Conservation (phyloP, 1,284 basidiomycete genomes). For the Ustilago trichophora region DNA sequence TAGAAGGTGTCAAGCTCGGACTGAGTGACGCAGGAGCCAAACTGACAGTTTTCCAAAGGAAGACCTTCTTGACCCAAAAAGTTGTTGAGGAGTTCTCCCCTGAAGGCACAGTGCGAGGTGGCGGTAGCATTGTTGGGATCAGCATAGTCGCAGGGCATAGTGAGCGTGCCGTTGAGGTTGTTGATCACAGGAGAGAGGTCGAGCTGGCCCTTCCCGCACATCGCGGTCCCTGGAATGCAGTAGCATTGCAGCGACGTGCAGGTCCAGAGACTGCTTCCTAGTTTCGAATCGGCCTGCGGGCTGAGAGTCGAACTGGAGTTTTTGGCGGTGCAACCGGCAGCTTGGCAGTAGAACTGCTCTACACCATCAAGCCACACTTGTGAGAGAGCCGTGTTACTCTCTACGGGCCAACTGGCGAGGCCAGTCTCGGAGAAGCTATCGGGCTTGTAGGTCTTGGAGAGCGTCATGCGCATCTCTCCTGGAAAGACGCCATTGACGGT, state of each 20-base stretch:
- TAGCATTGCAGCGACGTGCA: conserved; percentile 52
- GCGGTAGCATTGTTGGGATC: conserved; percentile 39
- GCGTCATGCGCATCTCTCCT: conserved; percentile 49
- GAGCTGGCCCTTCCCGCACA: conserved; percentile 44
- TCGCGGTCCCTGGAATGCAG: conserved; percentile 49
- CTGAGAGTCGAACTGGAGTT: conserved; percentile 40
- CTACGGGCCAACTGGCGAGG: conserved; percentile 39
- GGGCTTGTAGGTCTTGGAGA: conserved; percentile 45
- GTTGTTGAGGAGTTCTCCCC: conserved; percentile 39
- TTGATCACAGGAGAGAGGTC: conserved; percentile 50
- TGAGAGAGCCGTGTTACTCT: conserved; percentile 45
- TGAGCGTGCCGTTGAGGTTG: conserved; percentile 47
- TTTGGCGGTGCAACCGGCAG: conserved; percentile 32
- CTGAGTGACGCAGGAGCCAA: conserved; percentile 51
- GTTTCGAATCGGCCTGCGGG: conserved; percentile 7
- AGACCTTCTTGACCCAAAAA: conserved; percentile 50
- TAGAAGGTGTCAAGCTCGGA: conserved; percentile 39
- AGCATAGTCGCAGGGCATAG: conserved; percentile 56
- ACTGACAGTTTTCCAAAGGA: conserved; percentile 41
- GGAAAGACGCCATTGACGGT: conserved; percentile 50
- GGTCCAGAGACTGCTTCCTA: conserved; percentile 44
- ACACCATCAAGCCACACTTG: conserved; percentile 54
- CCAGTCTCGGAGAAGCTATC: conserved; percentile 41
- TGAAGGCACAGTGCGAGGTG: conserved; percentile 41
- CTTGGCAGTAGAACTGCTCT: conserved; percentile 61